Conservation (phyloP, 768 basidiomycete species). For the Crepidotus variabilis region DNA sequence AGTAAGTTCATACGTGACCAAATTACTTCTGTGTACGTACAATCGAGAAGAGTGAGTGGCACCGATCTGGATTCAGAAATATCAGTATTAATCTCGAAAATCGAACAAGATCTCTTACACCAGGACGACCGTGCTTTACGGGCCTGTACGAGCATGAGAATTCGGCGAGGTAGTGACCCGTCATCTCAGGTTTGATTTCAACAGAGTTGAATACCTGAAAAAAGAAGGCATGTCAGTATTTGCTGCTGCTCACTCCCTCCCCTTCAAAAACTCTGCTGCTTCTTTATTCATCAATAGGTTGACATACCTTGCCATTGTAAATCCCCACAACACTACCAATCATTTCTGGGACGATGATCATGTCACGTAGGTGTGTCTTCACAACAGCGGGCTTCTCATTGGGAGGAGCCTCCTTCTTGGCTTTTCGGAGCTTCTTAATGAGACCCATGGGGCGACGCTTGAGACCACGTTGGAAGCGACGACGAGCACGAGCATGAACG, state of each 20-base stretch:
- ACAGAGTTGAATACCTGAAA: constrained; percentile 87
- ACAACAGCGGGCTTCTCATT: constrained; percentile 99
- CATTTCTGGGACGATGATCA: constrained; percentile 99
- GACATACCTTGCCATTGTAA: constrained; percentile 90
- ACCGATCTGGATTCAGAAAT: constrained; percentile 56
- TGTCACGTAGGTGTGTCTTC: constrained; percentile 98
- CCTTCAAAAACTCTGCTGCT: neutral
- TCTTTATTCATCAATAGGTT: neutral
- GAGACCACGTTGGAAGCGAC: constrained; percentile 98
- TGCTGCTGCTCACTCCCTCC: neutral
- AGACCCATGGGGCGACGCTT: constrained; percentile 98
- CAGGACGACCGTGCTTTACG: constrained; percentile 99
- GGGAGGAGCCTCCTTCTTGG: constrained; percentile 98
- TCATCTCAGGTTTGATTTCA: constrained; percentile 99
- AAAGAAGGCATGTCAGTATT: neutral
- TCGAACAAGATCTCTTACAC: constrained; percentile 56
- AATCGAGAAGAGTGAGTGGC: constrained; percentile 88
- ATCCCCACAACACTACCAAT: constrained; percentile 97
- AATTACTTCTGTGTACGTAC: constrained; percentile 34
- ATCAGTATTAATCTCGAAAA: constrained; percentile 1
- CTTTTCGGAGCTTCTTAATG: constrained; percentile 99
- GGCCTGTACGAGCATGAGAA: constrained; percentile 97
- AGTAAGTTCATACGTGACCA: constrained; percentile 12
- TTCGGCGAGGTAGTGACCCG: constrained; percentile 98
- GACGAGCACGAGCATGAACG: constrained; percentile 97